Conservation (phyloP, 2,329 filamentous ascomycete genomes). For the Trichoderma polysporum region DNA sequence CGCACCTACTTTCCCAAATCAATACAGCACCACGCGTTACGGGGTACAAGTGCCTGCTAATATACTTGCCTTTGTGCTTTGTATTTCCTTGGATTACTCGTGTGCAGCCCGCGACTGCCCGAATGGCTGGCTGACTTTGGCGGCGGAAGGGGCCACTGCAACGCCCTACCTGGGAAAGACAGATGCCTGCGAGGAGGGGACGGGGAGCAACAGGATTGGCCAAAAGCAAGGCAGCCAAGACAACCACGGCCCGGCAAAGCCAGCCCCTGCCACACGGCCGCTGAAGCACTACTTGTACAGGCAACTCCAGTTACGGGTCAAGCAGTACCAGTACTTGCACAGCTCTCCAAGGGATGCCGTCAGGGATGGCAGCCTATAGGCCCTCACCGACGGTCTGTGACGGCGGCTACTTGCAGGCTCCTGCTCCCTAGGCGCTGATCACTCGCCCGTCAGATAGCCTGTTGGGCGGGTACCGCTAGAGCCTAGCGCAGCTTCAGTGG, state of each 20-base stretch:
- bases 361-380: constrained; percentile 3
- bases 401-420: constrained; percentile 26
- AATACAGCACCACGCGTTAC: neutral
- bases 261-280: constrained; percentile 16
- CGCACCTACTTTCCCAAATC: neutral
- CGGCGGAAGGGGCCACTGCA: constrained; percentile 1
- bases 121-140: constrained; percentile 4
- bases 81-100: neutral
- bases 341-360: constrained; percentile 11
- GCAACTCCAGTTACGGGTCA: too few relatives aligned
- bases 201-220: constrained; percentile 7
- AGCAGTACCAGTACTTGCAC: neutral
- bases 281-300: too few relatives aligned
- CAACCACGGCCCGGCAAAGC: constrained; percentile 1
- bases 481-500: constrained; percentile 7
- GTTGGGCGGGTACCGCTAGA: constrained; percentile 15
- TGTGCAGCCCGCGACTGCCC: neutral
- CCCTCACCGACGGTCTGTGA: constrained; percentile 28
- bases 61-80: neutral
- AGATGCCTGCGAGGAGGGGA: neutral
- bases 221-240: neutral
- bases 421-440: constrained; percentile 21
- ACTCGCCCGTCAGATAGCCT: constrained; percentile 20
- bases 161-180: neutral
- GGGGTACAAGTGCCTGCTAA: neutral